Base-by-base conservation (phyloP, 2,329 filamentous ascomycete genomes). In the Chaetomiaceae sp. region DNA sequence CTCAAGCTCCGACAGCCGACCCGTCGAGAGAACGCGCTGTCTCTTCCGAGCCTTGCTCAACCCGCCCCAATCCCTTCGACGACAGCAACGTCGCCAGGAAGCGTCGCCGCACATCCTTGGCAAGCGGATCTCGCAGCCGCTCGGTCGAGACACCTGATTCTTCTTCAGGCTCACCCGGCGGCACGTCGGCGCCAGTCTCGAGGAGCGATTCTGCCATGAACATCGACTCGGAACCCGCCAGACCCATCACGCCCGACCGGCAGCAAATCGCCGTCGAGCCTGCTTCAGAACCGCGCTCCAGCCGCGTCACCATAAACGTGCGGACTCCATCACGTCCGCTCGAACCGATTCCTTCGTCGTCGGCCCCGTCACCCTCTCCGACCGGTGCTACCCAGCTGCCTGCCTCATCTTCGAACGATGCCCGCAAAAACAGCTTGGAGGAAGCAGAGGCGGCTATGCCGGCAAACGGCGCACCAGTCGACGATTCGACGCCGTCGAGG, bases 31-130 rank as follows among this genome's bases (percentile, higher is more conserved):
- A 81, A 72, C 78, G 79, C 70, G 77, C 79, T 65, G 74, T 75
- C 70, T 84, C 81, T 64, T 79, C 79, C 69, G 83, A 86, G 73
- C 78, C 80, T 68, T 77, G 76, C 68, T 80, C 81, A 64, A 82
- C 78, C 61, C 78, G 83, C 58, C 80, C 80, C 48, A 84, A 85
- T 60, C 83, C 83, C 37, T 85, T 85, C 66, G 76, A 83, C 70
- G 81, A 84, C 69, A 72, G 69, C 65, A 78, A 81, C 60, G 64
- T 70, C 43, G 73, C 82, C 52, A 75, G 82, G 60, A 86, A 86
- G 68, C 80, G 83, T 48, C 81, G 80, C 58, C 78, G 82, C 61
- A 83, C 81, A 27, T 84, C 82, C 14, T 70, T 75, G 47, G 77
- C 77, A 52, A 75, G 72, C 44, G 62, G 55, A 53, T 84, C 81